Evolutionary conservation across 345 rosid genomes (phyloP).

Genomic region (Pelargonium nanum): DNA sequence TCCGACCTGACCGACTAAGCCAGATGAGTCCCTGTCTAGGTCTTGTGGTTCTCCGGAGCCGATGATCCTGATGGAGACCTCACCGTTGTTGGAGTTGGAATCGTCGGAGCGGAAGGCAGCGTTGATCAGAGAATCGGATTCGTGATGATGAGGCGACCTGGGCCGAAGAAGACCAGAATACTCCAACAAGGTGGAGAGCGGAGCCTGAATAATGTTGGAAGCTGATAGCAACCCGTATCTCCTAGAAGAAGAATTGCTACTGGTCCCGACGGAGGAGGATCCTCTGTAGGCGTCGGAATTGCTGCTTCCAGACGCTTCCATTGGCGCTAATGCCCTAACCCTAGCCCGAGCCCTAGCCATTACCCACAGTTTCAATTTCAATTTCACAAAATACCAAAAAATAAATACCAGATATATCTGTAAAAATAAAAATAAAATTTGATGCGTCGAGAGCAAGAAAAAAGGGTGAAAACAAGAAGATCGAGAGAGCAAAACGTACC

Average conservation of each 20-base stretch:
- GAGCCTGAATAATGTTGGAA: slow-evolving; percentile 81
- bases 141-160: slow-evolving; percentile 34
- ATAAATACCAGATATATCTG: background rate
- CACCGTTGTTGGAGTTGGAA: slow-evolving; percentile 46
- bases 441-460: background rate
- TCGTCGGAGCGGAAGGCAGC: slow-evolving; percentile 29
- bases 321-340: slow-evolving; percentile 46
- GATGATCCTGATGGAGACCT: slow-evolving; percentile 90
- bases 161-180: slow-evolving; percentile 80
- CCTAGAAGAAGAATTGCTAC: slow-evolving; percentile 31
- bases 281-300: slow-evolving; percentile 57
- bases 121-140: slow-evolving; percentile 39
- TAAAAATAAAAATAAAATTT: slow-evolving; percentile 1
- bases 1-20: slow-evolving; percentile 43
- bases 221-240: slow-evolving; percentile 63
- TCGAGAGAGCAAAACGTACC: slow-evolving; percentile 21
- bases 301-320: slow-evolving; percentile 64
- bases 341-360: slow-evolving; percentile 25
- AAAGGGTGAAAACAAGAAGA: background rate
- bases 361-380: slow-evolving; percentile 7
- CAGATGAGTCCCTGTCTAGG: slow-evolving; percentile 34
- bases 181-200: slow-evolving; percentile 77
- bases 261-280: slow-evolving; percentile 24
- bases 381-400: slow-evolving; percentile 6
- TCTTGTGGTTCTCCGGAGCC: slow-evolving; percentile 81